phyloP scores from a whole-genome alignment of 768 basidiomycete genomes.

The Mycena maculata region DNA sequence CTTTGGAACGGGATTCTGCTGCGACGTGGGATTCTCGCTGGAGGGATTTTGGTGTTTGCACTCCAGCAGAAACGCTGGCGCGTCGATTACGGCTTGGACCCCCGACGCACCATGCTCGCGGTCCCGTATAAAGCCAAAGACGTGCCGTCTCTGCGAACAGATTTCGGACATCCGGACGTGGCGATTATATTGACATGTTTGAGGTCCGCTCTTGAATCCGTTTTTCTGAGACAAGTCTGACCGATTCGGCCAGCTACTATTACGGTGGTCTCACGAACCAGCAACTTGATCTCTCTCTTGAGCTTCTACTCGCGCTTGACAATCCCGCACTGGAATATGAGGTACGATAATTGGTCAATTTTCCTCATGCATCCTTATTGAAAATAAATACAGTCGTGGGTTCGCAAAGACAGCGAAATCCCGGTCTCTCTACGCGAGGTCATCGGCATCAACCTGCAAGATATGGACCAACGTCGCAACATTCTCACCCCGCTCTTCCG shows the following conservation, averaged over 20 bases:
- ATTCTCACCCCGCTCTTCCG: slow-evolving; percentile 50
- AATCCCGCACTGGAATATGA: slow-evolving; percentile 57
- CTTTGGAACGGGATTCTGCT: slow-evolving; percentile 54
- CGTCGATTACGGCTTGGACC: slow-evolving; percentile 63
- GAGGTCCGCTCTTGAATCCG: slow-evolving; percentile 31
- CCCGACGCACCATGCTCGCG: slow-evolving; percentile 55
- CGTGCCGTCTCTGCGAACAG: slow-evolving; percentile 55
- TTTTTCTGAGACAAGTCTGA: slow-evolving; percentile 3
- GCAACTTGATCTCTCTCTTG: slow-evolving; percentile 53
- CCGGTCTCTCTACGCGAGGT: slow-evolving; percentile 46
- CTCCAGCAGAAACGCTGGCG: slow-evolving; percentile 58
- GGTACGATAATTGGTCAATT: not conserved
- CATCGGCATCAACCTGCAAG: slow-evolving; percentile 56
- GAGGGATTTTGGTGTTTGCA: slow-evolving; percentile 52
- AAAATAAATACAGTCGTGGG: slow-evolving; percentile 44
- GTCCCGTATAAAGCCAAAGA: slow-evolving; percentile 69
- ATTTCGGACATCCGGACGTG: slow-evolving; percentile 67
- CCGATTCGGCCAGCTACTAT: slow-evolving; percentile 47
- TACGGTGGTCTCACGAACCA: slow-evolving; percentile 55
- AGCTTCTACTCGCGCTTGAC: slow-evolving; percentile 51
- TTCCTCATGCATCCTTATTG: not conserved
- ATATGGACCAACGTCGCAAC: slow-evolving; percentile 44
- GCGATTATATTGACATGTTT: slow-evolving; percentile 56
- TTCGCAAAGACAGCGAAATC: slow-evolving; percentile 36
- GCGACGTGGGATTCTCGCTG: slow-evolving; percentile 56